Evolutionary conservation across 1,284 basidiomycete species (phyloP), one percentile per base, ranked within the genome.

Genomic region (Apiotrichum brassicae): DNA sequence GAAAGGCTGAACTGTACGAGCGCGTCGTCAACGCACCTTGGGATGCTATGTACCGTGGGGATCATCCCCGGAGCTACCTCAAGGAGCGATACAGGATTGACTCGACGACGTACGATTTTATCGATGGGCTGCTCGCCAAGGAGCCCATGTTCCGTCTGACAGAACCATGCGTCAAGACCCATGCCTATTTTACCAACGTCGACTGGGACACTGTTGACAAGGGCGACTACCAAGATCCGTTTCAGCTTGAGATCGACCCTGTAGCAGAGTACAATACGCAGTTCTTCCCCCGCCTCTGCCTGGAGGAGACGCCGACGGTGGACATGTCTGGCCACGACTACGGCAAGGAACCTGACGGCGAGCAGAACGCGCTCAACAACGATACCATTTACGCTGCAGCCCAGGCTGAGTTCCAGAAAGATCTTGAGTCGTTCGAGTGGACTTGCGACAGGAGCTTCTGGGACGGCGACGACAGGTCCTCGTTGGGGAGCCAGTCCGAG

Each of bases 211-310:
- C 61, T 2, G 64, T 69, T 16, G 48, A 48, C 6, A 46, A 50
- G 26, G 65, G 65, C 25, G 63, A 65, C 23, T 73, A 73, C 48
- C 55, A 63, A 20, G 91, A 94, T 64, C 94, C 94, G n/a, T 94
- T 95, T 78, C 89, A 93, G 61, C 92, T 94, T 19, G 85, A 87
- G 18, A 88, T 93, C 64, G 89, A 97, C 68, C 88, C 90, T 7
- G 81, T 82, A 40, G 89, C 95, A 71, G 91, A 92, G 59, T 85
- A 84, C 65, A 94, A 98, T 79, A 94, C 89, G 57, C 88, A 91
- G 71, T 97, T 97, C 75, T 98, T 97, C 70, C 94, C 97, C 70
- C 89, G 94, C 61, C 86, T 89, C 28, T 97, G 95, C 81, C 79
- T 97, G 49, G 89, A 90, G 66, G 93, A 95, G 85, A 85, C 87